phyloP scores from a whole-genome alignment of 305 asterid species.

The Vinca major region DNA sequence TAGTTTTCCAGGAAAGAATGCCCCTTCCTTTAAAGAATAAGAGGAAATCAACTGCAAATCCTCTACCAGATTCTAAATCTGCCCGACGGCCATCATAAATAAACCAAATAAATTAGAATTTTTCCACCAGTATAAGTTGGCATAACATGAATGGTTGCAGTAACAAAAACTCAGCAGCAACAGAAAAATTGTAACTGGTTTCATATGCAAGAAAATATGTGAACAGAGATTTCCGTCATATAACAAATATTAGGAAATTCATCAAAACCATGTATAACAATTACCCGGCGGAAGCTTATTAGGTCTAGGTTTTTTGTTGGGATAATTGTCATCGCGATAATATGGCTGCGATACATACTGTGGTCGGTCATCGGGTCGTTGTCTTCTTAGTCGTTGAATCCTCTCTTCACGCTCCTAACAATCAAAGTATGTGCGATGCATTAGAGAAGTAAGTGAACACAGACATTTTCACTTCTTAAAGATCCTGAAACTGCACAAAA shows the following conservation, averaged over 20 bases:
- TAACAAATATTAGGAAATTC: background rate
- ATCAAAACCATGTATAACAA: background rate
- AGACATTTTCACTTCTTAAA: background rate
- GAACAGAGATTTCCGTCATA: background rate
- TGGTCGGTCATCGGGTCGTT: slow-evolving; percentile 59
- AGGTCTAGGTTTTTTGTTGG: slow-evolving; percentile 51
- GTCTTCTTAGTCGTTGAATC: slow-evolving; percentile 53
- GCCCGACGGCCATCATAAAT: background rate
- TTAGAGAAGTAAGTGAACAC: background rate
- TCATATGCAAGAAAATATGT: background rate
- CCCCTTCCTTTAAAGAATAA: background rate
- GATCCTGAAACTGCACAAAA: background rate
- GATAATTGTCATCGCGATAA: slow-evolving; percentile 46
- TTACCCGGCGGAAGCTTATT: slow-evolving; percentile 88
- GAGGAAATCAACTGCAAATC: background rate
- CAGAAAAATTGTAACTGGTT: background rate
- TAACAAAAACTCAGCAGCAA: background rate
- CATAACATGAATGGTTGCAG: background rate
- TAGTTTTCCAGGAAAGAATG: background rate
- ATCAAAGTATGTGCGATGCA: slow-evolving; percentile 2
- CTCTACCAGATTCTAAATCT: background rate
- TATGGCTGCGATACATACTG: slow-evolving; percentile 44
- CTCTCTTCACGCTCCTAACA: slow-evolving; percentile 90
- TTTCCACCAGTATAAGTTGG: background rate
- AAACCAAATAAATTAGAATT: background rate